These are phyloP conservation scores for Plectosphaerella cucumerina DNA, from an alignment of 2,329 filamentous ascomycete species.

Conservation along the genomic window DNA sequence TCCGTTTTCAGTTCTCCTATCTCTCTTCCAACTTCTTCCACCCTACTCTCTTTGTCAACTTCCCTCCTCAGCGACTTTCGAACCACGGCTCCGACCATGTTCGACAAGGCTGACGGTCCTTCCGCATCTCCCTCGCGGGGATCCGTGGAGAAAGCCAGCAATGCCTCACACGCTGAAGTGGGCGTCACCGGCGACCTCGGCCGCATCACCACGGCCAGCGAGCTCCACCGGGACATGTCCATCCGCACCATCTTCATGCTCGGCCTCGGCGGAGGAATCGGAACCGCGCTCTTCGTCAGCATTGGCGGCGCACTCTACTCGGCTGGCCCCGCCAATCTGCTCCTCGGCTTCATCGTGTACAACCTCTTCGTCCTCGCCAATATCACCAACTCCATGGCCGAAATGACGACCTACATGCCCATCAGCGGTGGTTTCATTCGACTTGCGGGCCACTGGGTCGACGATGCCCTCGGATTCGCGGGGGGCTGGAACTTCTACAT, in stretches of 20 bases:
- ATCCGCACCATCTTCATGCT: constrained; percentile 4
- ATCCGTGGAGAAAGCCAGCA: background rate
- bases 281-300: constrained; percentile 3
- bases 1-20: background rate
- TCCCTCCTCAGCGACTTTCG: no score
- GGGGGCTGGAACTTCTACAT: constrained; percentile 48
- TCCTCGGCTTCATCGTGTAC: constrained; percentile 11
- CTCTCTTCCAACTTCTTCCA: background rate
- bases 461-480: constrained; percentile 43
- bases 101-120: background rate
- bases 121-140: background rate
- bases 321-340: constrained; percentile 9
- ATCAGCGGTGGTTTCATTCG: constrained; percentile 45
- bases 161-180: background rate
- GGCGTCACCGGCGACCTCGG: background rate
- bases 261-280: constrained; percentile 3
- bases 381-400: constrained; percentile 32
- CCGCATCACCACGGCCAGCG: constrained; percentile 1
- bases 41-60: no score
- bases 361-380: constrained; percentile 21
- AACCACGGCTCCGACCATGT: background rate
- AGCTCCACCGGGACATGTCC: constrained; percentile 6
- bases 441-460: constrained; percentile 45
- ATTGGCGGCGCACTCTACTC: constrained; percentile 18
- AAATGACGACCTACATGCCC: constrained; percentile 23